Percentiles rank a stretch among this genome's conserved stretches.
Conservation (phyloP, 345 rosid species). For the Lumnitzera racemosa region DNA sequence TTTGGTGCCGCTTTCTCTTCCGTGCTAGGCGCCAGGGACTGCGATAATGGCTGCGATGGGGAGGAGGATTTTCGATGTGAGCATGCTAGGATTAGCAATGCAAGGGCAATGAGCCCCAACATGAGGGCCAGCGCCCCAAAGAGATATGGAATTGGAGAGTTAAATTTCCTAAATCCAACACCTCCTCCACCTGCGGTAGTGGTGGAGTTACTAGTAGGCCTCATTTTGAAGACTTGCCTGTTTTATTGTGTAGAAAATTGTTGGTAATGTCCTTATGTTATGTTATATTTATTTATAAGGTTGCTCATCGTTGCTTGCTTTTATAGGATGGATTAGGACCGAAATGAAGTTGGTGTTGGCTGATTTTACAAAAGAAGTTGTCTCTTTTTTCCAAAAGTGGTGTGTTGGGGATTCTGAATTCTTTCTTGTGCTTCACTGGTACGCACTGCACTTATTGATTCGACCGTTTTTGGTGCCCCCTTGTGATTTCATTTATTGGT, state of each 20-base stretch:
- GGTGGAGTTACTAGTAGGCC: conserved; percentile 23
- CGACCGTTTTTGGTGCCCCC: too few relatives aligned
- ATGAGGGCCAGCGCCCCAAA: conserved; percentile 39
- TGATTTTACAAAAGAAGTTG: too few relatives aligned
- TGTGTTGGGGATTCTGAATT: conserved; percentile 11
- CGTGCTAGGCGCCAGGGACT: background rate
- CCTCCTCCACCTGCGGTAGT: background rate
- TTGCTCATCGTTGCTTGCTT: background rate
- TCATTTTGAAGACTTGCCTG: conserved; percentile 17
- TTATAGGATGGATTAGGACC: conserved; percentile 4
- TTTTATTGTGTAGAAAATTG: too few relatives aligned
- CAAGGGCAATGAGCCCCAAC: conserved; percentile 36
- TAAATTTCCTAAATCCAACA: conserved; percentile 14
- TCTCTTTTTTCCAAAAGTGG: conserved; percentile 11
- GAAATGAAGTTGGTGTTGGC: too few relatives aligned
- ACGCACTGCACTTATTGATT: conserved; percentile 2
- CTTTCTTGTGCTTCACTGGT: conserved; percentile 35
- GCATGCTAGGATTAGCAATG: conserved; percentile 41
- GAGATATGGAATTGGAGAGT: conserved; percentile 44
- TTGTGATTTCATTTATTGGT: too few relatives aligned
- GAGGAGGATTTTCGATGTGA: conserved; percentile 15
- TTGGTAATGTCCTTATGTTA: background rate
- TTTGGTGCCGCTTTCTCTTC: conserved; percentile 12
- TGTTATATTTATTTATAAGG: background rate
- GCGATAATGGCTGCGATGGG: too few relatives aligned